Base-by-base conservation (phyloP, 768 basidiomycete genomes). In the Dacryopinax spathularia region DNA sequence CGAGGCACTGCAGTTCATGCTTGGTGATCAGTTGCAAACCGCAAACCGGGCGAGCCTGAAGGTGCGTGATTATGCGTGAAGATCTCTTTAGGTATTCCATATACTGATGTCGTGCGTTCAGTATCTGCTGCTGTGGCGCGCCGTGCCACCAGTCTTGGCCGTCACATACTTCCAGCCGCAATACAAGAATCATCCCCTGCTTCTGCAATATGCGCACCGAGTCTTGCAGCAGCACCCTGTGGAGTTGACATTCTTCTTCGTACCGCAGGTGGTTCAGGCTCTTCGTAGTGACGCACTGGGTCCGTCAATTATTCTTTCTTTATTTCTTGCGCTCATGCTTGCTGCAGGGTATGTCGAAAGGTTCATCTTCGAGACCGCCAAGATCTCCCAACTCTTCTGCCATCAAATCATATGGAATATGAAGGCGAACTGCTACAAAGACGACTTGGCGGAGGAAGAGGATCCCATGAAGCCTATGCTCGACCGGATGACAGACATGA, bases 331-430 rank as follows among this genome's bases (percentile, higher is more conserved):
- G 1, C 31, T 43, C 18, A 34, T n/a, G 5, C 6, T 20, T 6
- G 59, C 16, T 33, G 1, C 66, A 94, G 95, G 91, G 18, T 98
- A 98, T 74, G 91, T 98, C 31, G 83, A 88, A 64, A 84, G 86
- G 22, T 99, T 97, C 80, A 91, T 98, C 68, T 92, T 93, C 67
- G 94, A 98, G 76, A 96, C 94, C 0, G 88, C 95, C 6, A 95
- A 91, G 75, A 91, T 98, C 61, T 98, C 95, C 1, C 94, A 95
- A 72, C 75, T 92, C 25, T 99, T 99, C 77, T 99, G 96, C 71
- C 96, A 99, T 72, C 96, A 99, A 76, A 98, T 98, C 67, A 91
- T 99, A 66, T 99, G 96, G 96, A 99, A 98, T 73, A 98, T 98
- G 96, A 95, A 95, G 70, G 96, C 96, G 3, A 99, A 99, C 70